These are phyloP conservation scores for Russula emetica DNA, from an alignment of 768 basidiomycete genomes.

Conservation along the genomic window DNA sequence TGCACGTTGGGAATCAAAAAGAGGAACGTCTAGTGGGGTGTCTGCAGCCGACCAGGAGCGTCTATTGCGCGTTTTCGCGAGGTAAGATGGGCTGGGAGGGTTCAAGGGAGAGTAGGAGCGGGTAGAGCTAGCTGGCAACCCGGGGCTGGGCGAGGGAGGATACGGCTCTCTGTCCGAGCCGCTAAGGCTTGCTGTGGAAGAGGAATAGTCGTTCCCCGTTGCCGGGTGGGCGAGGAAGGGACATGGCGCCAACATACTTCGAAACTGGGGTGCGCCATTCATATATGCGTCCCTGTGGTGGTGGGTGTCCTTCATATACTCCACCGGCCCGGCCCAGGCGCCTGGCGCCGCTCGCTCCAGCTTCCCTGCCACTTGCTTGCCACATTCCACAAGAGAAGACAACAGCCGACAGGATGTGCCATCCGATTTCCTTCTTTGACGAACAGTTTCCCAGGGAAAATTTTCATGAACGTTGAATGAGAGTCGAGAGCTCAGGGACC, in stretches of 20 bases:
- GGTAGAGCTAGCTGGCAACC: constrained; percentile 21
- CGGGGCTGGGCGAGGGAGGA: constrained; percentile 5
- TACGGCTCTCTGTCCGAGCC: constrained; percentile 29
- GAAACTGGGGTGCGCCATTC: not conserved
- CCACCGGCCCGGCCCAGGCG: not conserved
- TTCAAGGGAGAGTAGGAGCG: constrained; percentile 23
- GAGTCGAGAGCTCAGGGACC: not conserved
- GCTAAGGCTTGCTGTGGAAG: constrained; percentile 17
- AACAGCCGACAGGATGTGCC: not conserved
- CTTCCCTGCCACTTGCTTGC: not conserved
- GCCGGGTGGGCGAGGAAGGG: constrained; percentile 27
- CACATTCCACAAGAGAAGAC: constrained; percentile 12
- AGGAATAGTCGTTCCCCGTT: constrained; percentile 21
- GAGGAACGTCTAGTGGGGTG: constrained; percentile 5
- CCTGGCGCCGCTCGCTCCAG: not conserved
- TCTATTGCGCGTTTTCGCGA: constrained; percentile 15
- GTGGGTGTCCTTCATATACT: not conserved
- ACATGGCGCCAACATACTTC: constrained; percentile 19
- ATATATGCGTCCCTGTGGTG: not conserved
- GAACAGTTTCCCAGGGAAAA: not conserved
- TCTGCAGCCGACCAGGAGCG: constrained; percentile 29
- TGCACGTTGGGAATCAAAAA: constrained; percentile 35
- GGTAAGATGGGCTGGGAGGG: constrained; percentile 27
- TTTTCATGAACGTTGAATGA: not conserved
- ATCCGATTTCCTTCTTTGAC: not conserved